Conservation (phyloP, 2,329 filamentous ascomycete genomes). For the Pseudocercospora pini-densiflorae region DNA sequence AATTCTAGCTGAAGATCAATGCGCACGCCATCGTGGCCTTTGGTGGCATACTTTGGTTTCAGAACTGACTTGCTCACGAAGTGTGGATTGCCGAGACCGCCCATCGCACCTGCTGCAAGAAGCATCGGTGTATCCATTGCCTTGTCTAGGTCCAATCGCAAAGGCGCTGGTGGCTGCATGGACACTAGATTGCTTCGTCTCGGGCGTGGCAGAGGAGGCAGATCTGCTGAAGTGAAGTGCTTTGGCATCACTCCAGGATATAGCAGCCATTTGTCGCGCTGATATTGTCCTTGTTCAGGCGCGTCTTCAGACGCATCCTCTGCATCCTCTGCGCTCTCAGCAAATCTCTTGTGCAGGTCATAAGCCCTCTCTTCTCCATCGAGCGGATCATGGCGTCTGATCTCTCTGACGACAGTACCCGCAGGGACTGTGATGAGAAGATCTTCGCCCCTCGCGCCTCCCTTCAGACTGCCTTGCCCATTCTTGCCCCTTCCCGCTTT, state of each 20-base stretch:
- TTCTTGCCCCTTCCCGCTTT: slow-evolving; percentile 77
- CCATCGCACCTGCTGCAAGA: slow-evolving; percentile 83
- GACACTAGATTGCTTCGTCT: slow-evolving; percentile 63
- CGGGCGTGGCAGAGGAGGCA: slow-evolving; percentile 61
- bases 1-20: slow-evolving; percentile 86
- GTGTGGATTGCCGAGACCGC: slow-evolving; percentile 91
- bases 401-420: slow-evolving; percentile 85
- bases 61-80: slow-evolving; percentile 78
- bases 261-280: slow-evolving; percentile 78
- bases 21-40: slow-evolving; percentile 77
- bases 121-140: slow-evolving; percentile 84
- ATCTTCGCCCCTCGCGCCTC: slow-evolving; percentile 83
- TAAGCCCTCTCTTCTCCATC: slow-evolving; percentile 63
- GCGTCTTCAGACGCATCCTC: not conserved
- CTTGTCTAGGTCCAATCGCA: slow-evolving; percentile 62
- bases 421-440: slow-evolving; percentile 88
- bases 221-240: slow-evolving; percentile 64
- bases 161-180: slow-evolving; percentile 72
- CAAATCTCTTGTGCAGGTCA: slow-evolving; percentile 37
- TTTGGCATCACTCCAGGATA: slow-evolving; percentile 80
- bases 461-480: slow-evolving; percentile 73
- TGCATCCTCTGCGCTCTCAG: slow-evolving; percentile 35
- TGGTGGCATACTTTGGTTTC: slow-evolving; percentile 85
- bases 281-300: slow-evolving; percentile 35
- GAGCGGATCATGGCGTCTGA: slow-evolving; percentile 77